These are phyloP conservation scores for Cladophialophora psammophila DNA, from an alignment of 2,329 filamentous ascomycete species.

Conservation along the genomic window DNA sequence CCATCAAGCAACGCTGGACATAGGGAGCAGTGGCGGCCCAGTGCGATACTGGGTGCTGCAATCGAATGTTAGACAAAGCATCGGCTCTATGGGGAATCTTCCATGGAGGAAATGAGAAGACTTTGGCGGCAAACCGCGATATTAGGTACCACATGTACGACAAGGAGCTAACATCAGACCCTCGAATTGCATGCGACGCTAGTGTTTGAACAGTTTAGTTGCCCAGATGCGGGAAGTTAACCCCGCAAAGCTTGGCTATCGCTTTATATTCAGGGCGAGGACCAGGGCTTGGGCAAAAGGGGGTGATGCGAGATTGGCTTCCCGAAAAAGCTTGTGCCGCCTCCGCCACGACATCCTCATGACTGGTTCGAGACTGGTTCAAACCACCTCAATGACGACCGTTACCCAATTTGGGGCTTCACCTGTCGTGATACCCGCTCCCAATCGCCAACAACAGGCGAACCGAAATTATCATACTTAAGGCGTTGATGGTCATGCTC, in stretches of 20 bases:
- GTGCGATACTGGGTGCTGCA: too few relatives aligned
- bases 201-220: not conserved
- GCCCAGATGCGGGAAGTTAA: not conserved
- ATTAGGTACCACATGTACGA: too few relatives aligned
- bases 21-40: too few relatives aligned
- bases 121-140: too few relatives aligned
- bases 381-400: not conserved
- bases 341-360: not conserved
- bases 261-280: not conserved
- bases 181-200: too few relatives aligned
- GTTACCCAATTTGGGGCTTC: not conserved
- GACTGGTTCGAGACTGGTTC: not conserved
- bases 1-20: too few relatives aligned
- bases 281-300: not conserved
- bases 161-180: too few relatives aligned
- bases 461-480: not conserved
- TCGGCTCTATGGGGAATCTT: too few relatives aligned
- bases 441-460: not conserved
- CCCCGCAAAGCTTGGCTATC: not conserved
- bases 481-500: not conserved
- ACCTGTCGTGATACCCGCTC: not conserved
- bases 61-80: too few relatives aligned
- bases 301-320: constrained; percentile 1
- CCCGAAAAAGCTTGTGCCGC: not conserved
- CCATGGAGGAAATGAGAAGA: too few relatives aligned